Evolutionary conservation across 768 basidiomycete species (phyloP).

Genomic region (Mrakia hoshinonis): DNA sequence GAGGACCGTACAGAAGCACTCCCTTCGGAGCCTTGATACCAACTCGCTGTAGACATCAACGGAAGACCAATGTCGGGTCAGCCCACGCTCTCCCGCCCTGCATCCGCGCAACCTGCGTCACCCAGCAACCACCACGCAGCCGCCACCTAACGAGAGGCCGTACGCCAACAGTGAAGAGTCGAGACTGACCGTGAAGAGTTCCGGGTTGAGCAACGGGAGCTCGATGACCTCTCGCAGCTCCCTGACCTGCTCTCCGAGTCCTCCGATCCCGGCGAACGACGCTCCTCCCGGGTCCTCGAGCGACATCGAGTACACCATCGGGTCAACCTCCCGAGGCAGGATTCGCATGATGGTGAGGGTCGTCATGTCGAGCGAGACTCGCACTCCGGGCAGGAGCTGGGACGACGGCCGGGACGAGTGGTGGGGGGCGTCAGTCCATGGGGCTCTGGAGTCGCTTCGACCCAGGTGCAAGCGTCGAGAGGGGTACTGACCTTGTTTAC

Average conservation of each 20-base stretch:
- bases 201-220: conserved; percentile 84
- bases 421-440: background rate
- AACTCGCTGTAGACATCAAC: conserved; percentile 51
- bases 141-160: too few relatives aligned
- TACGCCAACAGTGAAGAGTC: background rate
- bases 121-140: too few relatives aligned
- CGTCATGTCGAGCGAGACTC: conserved; percentile 98
- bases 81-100: background rate
- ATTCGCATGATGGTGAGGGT: conserved; percentile 99
- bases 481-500: conserved; percentile 45
- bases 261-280: conserved; percentile 93
- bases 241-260: conserved; percentile 87
- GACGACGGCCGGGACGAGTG: background rate
- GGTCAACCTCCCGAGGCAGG: conserved; percentile 92
- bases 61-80: background rate
- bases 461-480: background rate
- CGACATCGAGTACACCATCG: conserved; percentile 98
- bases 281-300: conserved; percentile 93
- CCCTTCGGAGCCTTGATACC: conserved; percentile 95
- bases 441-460: background rate
- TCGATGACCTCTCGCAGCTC: conserved; percentile 97
- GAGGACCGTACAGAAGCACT: conserved; percentile 90
- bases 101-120: too few relatives aligned
- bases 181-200: conserved; percentile 54
- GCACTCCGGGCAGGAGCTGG: conserved; percentile 85